Base-by-base conservation (phyloP, 2,329 filamentous ascomycete species). In the Aspergillus fructus region DNA sequence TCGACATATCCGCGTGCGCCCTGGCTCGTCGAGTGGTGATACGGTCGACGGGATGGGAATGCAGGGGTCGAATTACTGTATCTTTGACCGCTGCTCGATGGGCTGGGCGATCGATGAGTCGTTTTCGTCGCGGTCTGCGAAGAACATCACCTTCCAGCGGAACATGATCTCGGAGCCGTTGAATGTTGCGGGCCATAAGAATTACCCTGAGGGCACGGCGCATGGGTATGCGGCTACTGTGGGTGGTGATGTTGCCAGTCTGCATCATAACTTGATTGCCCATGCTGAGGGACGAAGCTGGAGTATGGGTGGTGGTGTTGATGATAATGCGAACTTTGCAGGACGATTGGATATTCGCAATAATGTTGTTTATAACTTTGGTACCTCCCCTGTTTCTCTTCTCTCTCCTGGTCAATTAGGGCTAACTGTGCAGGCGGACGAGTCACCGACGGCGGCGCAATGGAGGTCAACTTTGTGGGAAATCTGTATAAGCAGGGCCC, bases 331-430 rank as follows among this genome's bases (percentile, higher is more conserved):
- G 33, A 52, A 24, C 2, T 53, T 59, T 41, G 49, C 57, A 4
- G 57, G 57, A 12, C 33, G 53, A 3, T 30, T 59, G 12, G 57
- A 59, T 53, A 59, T 59, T 27, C 47, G 57, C 3, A 59, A 59
- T 19, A 59, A 59, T 12, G 53, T 59, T 4, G 57, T 59, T 15
- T 59, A 59, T 30, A 59, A 59, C 9, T 59, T 59, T 13, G 57
- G 53, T 56, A 17, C 9, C 3, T 30, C 8, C 1, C 9, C 27
- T 30, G 8, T 9, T 3, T 11, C 27, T 9, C 9, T 37, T 40
- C 9, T 37, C 30, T 46, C 6, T n/a, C 11, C 41, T 9, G 41
- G 11, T 46, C 21, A 21, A 21, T 21, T 15, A 23, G 13, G 11
- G 21, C 13, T 24, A 12, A 27, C 5, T 15, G 23, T 21, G 17